These are phyloP conservation scores for Paramecium bursaria DNA, from an alignment of 73 alveolate genomes.

Conservation along the genomic window DNA sequence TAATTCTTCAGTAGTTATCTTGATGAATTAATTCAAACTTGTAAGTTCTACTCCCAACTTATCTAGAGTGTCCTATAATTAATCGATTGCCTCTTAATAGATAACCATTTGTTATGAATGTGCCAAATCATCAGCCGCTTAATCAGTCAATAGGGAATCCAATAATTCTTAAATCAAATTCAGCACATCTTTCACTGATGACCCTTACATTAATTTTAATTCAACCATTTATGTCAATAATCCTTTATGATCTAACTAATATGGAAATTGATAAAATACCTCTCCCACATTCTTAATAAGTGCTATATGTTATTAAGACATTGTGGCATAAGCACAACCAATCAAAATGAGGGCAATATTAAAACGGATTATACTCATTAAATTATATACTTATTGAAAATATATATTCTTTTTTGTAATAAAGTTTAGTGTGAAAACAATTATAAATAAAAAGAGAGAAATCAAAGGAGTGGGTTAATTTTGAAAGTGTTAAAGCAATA, in stretches of 20 bases:
- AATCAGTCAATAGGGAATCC: conserved; percentile 26
- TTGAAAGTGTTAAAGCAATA: too few species aligned
- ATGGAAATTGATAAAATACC: conserved; percentile 1
- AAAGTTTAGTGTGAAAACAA: too few species aligned
- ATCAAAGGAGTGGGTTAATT: too few species aligned
- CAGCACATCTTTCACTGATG: conserved; percentile 44
- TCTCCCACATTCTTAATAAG: conserved; percentile 20
- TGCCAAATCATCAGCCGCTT: conserved; percentile 31
- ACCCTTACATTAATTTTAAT: conserved; percentile 48
- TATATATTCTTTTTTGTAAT: too few species aligned
- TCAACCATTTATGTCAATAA: conserved; percentile 31
- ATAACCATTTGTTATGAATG: conserved; percentile 47
- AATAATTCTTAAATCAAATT: conserved; percentile 38
- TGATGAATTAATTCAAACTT: background rate
- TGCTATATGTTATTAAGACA: conserved; percentile 19
- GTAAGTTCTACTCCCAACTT: conserved; percentile 13
- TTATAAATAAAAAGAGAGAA: too few species aligned
- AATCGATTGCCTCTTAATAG: background rate
- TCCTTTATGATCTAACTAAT: conserved; percentile 5
- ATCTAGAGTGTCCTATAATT: conserved; percentile 39
- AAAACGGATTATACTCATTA: conserved; percentile 63
- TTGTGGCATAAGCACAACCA: conserved; percentile 7
- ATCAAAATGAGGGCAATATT: conserved; percentile 1
- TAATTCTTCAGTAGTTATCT: conserved; percentile 8
- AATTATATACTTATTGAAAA: too few species aligned